Base-by-base conservation (phyloP, 768 basidiomycete species). In the Phaffia australis region DNA sequence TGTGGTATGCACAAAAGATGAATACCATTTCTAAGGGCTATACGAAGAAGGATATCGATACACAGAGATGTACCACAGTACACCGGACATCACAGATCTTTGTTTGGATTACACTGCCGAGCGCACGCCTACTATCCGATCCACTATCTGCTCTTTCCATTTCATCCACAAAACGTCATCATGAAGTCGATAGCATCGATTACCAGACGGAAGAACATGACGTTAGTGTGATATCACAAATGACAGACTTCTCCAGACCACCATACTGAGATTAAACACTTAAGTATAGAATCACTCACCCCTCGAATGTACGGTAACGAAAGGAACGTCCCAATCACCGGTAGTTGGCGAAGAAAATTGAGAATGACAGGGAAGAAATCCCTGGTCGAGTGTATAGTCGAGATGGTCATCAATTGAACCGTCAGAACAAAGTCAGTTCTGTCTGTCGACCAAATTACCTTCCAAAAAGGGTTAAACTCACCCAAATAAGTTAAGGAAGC, bases 351-450 rank as follows among this genome's bases (percentile, higher is more conserved):
- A 70, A 98, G 78, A 81, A 98, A 97, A n/a, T 90, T 92, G 59
- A 99, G 80, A 64, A 99, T 87, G 68, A 98, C 95, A 7, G 95
- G 95, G 83, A 98, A 98, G 81, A 99, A 99, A 78, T 97, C 94
- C 55, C 94, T 98, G 78, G 35, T 42, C 11, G 35, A 42, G 35
- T 56, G 69, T 19, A 23, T 46, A 52, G 30, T 19, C 8, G 25
- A 65, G 3, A 30, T 25, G 18, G 21, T n/a, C 21, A 35, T 60
- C 55, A 57, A 55, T 3, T 14, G 2, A 42, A 11, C 35, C 35
- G 11, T 42, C 50, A 16, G 32, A 25, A 8, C 29, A 25, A 21
- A 23, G 58, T 21, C 23, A 48, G 55, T 7, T 21, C n/a, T 11
- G 46, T 14, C 16, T 5, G 14, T 7, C 14, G n/a, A 35, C 7